A percentile compares a stretch with the other conserved stretches of the same genome.
phyloP scores from a whole-genome alignment of 176 grass and related monocot species.

The Zoysia pacifica region DNA sequence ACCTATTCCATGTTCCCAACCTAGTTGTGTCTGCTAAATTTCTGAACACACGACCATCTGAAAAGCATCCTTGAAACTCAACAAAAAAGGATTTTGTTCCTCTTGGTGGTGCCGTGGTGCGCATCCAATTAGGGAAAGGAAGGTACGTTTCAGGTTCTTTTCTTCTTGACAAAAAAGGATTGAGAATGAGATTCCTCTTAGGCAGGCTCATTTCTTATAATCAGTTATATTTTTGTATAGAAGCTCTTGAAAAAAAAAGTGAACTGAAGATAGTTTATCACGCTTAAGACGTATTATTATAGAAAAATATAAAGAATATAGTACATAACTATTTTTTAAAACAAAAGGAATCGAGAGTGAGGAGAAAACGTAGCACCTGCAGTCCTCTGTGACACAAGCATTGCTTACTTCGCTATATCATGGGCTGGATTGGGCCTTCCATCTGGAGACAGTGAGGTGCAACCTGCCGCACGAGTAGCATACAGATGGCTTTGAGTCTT shows the following conservation, averaged over 20 bases:
- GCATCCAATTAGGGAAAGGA: not conserved
- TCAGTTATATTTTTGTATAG: not conserved
- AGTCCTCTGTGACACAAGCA: not conserved
- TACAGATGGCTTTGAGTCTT: not conserved
- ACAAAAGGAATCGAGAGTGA: not conserved
- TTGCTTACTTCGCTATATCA: not conserved
- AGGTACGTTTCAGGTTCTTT: not conserved
- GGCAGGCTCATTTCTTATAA: not conserved
- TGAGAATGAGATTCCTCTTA: not conserved
- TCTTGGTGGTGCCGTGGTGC: not conserved
- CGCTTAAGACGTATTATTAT: not conserved
- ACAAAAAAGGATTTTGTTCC: not conserved
- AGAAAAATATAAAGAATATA: not conserved
- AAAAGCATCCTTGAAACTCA: not conserved
- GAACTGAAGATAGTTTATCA: not conserved
- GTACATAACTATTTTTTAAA: too few relatives aligned
- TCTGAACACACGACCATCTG: not conserved
- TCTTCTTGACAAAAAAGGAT: not conserved
- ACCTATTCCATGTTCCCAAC: conserved; percentile 25
- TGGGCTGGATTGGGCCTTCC: not conserved
- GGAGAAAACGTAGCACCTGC: not conserved
- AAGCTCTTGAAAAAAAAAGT: not conserved
- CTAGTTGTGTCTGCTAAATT: not conserved
- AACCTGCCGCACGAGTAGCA: not conserved
- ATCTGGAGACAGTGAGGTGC: too few relatives aligned